Percentiles rank a stretch among this genome's conserved stretches.
Conservation (phyloP, 176 grass and related monocot species). For the Carex scoparia region DNA sequence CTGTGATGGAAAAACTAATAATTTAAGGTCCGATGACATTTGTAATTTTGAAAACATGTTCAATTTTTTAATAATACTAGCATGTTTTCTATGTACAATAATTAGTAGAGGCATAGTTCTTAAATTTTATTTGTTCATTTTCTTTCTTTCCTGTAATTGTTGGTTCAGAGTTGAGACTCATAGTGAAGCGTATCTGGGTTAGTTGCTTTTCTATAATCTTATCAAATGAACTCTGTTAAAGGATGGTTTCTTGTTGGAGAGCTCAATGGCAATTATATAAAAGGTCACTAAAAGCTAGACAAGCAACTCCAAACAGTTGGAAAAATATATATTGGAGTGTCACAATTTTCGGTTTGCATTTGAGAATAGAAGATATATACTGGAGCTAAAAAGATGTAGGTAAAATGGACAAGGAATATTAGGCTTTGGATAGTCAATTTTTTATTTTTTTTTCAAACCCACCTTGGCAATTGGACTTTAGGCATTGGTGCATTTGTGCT, state of each 20-base stretch:
- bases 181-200: constrained; percentile 9
- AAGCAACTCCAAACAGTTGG: background rate
- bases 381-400: too few species aligned
- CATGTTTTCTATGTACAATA: background rate
- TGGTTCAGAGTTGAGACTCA: background rate
- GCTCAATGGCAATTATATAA: background rate
- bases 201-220: background rate
- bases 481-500: background rate
- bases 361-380: too few species aligned
- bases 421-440: too few species aligned
- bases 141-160: background rate
- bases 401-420: too few species aligned
- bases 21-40: background rate
- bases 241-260: background rate
- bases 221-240: background rate
- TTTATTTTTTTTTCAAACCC: too few species aligned
- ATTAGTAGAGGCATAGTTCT: background rate
- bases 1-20: background rate
- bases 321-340: too few species aligned
- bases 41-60: background rate
- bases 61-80: background rate
- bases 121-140: background rate
- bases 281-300: background rate
- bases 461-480: background rate
- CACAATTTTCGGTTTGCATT: too few species aligned